Evolutionary conservation across 1,284 basidiomycete genomes (phyloP).

Genomic region (Sparassis latifolia): DNA sequence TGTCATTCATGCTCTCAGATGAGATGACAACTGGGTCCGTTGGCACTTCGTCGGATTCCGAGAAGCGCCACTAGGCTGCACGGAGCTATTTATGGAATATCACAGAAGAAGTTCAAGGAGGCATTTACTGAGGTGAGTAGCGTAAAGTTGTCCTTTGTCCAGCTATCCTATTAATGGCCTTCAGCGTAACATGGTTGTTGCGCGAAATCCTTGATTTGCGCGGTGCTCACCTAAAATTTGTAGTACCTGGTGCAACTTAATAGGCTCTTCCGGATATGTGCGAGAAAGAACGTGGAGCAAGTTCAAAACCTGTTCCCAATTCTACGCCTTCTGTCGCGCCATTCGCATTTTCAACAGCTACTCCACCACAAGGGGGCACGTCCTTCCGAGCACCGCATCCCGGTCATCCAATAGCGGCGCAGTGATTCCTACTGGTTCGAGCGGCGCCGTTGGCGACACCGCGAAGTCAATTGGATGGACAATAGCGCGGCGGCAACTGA

Average conservation of each 20-base stretch:
- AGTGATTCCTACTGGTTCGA: not conserved
- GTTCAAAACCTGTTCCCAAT: slow-evolving; percentile 13
- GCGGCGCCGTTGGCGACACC: slow-evolving; percentile 7
- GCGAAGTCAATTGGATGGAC: slow-evolving; percentile 33
- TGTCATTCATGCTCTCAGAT: slow-evolving; percentile 94
- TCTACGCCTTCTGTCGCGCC: slow-evolving; percentile 2
- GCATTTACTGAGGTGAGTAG: slow-evolving; percentile 76
- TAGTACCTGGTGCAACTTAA: slow-evolving; percentile 65
- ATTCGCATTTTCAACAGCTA: not conserved
- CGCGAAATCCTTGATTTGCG: not conserved
- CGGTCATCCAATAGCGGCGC: slow-evolving; percentile 1
- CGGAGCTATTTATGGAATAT: slow-evolving; percentile 86
- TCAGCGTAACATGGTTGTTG: not conserved
- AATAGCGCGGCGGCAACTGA: slow-evolving; percentile 51
- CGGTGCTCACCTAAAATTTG: not conserved
- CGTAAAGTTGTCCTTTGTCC: too few species aligned
- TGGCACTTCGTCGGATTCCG: slow-evolving; percentile 62
- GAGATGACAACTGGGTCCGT: slow-evolving; percentile 96
- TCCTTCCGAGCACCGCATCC: slow-evolving; percentile 1
- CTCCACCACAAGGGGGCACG: not conserved
- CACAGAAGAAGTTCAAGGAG: slow-evolving; percentile 76
- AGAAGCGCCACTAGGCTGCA: slow-evolving; percentile 73
- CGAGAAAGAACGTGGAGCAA: slow-evolving; percentile 54
- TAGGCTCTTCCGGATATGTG: slow-evolving; percentile 87
- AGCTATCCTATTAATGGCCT: too few species aligned